Evolutionary conservation across 2,329 filamentous ascomycete species (phyloP), one percentile per base, ranked within the genome.

Genomic region (Thielaviopsis euricoi): DNA sequence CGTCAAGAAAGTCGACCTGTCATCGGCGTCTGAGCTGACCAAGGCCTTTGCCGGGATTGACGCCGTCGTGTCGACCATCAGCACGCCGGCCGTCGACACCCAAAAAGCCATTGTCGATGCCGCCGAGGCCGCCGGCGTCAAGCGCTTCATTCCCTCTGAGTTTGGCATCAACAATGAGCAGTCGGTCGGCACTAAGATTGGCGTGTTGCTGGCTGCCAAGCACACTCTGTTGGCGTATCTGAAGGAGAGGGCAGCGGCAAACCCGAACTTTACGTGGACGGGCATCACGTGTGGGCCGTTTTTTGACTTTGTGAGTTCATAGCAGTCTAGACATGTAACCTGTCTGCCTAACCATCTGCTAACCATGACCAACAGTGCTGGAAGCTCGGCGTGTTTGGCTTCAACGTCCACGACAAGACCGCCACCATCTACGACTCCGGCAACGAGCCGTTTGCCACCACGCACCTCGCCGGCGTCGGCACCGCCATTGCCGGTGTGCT

Each of bases 71-170:
- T 67, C 67, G 0, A 64, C 66, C 4, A 26, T 69, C 49, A 64
- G 61, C 12, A 64, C 65, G 21, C 70, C 71, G 1, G 69, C 73
- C 0, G 67, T 80, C 48, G 69, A 69, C 22, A 58, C 58, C 6
- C 69, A 70, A 56, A 43, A 56, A 9, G 65, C 73, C 12, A 69
- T 84, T 52, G 72, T 84, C 51, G 76, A 83, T 33, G 82, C 81
- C 0, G 76, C 80, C 33, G 69, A 80, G 26, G 73, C 74, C 3
- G 79, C 80, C 3, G 80, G 81, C 5, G 79, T 85, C 0, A 73
- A 80, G 64, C 74, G 80, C 13, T 81, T 83, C 69, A 67, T 85
- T 33, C 80, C 81, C 1, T 77, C 77, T 1, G 81, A 85, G 60
- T 85, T 75, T 53, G 73, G 72, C 37, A 64, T 65, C 50, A 66